Conservation (phyloP, 768 basidiomycete genomes). For the Mycena galericulata region DNA sequence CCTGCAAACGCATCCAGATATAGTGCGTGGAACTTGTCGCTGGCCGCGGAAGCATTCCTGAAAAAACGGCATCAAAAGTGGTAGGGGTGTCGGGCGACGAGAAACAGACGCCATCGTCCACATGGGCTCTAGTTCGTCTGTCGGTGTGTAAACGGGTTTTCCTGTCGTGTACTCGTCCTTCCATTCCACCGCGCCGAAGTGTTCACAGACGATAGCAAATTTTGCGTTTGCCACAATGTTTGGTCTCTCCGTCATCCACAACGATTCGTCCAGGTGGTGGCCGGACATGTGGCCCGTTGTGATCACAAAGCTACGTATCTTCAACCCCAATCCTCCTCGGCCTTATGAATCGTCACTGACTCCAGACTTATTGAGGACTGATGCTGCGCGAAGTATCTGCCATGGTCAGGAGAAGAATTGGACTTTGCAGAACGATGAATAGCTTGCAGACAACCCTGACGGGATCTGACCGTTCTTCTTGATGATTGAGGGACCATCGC, state of each 20-base stretch:
- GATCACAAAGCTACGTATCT: conserved; percentile 41
- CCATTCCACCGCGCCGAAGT: conserved; percentile 47
- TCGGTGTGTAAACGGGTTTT: conserved; percentile 40
- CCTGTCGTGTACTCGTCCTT: conserved; percentile 39
- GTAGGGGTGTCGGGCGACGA: neutral
- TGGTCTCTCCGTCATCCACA: conserved; percentile 44
- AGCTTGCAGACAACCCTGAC: neutral
- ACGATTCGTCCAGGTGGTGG: conserved; percentile 42
- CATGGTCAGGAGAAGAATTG: conserved; percentile 44
- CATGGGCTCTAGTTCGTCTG: conserved; percentile 47
- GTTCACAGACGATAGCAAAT: conserved; percentile 44
- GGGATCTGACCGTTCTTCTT: conserved; percentile 43
- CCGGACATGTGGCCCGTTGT: conserved; percentile 49
- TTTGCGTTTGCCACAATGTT: conserved; percentile 42
- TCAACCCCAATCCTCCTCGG: neutral
- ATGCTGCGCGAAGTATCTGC: conserved; percentile 43
- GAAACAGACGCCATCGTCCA: conserved; percentile 48
- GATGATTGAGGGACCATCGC: conserved; percentile 47
- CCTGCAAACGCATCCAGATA: conserved; percentile 44
- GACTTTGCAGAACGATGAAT: conserved; percentile 31
- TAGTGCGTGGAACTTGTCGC: conserved; percentile 37
- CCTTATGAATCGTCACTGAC: conserved; percentile 34
- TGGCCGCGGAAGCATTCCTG: conserved; percentile 42
- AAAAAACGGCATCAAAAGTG: neutral
- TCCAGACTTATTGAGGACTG: conserved; percentile 41